Conservation (phyloP, 345 rosid species). For the Balakata baccata region DNA sequence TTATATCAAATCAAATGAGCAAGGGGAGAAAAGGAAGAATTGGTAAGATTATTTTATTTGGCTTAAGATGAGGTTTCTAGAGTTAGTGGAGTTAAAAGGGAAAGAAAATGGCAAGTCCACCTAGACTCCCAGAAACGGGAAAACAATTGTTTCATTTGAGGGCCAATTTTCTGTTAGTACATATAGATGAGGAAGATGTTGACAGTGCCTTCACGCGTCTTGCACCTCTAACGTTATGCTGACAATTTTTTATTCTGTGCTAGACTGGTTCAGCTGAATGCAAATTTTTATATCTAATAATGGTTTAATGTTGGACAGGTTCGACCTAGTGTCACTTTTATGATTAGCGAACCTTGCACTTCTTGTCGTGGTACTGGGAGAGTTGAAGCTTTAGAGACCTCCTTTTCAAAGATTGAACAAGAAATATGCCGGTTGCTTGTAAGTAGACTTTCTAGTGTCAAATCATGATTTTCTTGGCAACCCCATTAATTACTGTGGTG, state of each 20-base stretch:
- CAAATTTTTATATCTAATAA: constrained; percentile 10
- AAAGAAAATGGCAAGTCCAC: too few relatives aligned
- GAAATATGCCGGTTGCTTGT: constrained; percentile 82
- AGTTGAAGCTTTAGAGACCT: constrained; percentile 93
- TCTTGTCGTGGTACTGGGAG: constrained; percentile 96
- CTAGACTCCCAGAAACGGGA: too few relatives aligned
- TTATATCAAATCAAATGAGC: too few relatives aligned
- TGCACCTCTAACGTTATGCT: not conserved
- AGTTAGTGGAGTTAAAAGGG: not conserved
- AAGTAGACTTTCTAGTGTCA: constrained; percentile 35
- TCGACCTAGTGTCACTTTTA: constrained; percentile 93
- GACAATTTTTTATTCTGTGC: not conserved
- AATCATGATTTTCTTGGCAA: not conserved
- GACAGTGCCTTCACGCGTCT: not conserved
- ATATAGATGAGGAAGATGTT: not conserved
- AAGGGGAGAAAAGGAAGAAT: not conserved
- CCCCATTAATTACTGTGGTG: not conserved
- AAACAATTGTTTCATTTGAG: too few relatives aligned
- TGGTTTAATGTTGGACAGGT: constrained; percentile 52
- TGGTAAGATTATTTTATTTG: not conserved
- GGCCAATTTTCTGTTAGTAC: not conserved
- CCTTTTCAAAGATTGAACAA: constrained; percentile 93
- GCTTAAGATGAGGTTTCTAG: not conserved
- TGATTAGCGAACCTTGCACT: constrained; percentile 91
- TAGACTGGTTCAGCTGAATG: constrained; percentile 5